A percentile compares a stretch with the other conserved stretches of the same genome.
These are phyloP conservation scores for Chenopodium album DNA, from an alignment of 148 eudicot species.

Conservation along the genomic window DNA sequence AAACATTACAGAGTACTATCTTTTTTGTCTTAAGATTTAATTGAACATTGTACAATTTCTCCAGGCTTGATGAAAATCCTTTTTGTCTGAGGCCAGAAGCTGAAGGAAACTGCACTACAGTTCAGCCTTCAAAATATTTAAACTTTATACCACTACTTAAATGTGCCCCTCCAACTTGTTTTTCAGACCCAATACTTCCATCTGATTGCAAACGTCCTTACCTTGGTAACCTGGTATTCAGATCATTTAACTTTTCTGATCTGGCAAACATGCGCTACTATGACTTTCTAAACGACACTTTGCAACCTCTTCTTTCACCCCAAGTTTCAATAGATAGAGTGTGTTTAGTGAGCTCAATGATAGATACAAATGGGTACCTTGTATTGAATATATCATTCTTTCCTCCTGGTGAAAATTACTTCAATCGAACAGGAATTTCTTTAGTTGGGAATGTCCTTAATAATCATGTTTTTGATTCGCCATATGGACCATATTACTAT, in stretches of 20 bases:
- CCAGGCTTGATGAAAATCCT: slow-evolving; percentile 65
- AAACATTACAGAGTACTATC: neutral
- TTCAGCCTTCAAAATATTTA: slow-evolving; percentile 21
- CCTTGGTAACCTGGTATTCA: slow-evolving; percentile 54
- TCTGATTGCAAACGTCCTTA: slow-evolving; percentile 57
- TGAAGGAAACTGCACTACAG: slow-evolving; percentile 40
- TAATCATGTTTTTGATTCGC: slow-evolving; percentile 40
- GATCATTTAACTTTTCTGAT: slow-evolving; percentile 56
- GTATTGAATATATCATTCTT: slow-evolving; percentile 45
- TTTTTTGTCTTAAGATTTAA: neutral
- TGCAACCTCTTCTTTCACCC: slow-evolving; percentile 40
- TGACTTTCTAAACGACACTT: slow-evolving; percentile 32
- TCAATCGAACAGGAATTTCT: slow-evolving; percentile 56
- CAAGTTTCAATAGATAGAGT: slow-evolving; percentile 54
- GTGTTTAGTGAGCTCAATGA: slow-evolving; percentile 38
- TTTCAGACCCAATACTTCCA: slow-evolving; percentile 35
- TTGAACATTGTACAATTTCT: slow-evolving; percentile 18
- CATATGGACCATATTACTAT: slow-evolving; percentile 62
- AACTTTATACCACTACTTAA: slow-evolving; percentile 21
- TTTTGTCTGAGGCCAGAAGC: slow-evolving; percentile 47
- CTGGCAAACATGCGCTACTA: slow-evolving; percentile 41
- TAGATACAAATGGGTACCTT: slow-evolving; percentile 39
- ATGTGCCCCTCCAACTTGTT: slow-evolving; percentile 48
- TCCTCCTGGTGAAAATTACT: slow-evolving; percentile 45
- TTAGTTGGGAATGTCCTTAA: slow-evolving; percentile 49